Conservation (phyloP, 768 basidiomycete species). For the Trametes cingulata region DNA sequence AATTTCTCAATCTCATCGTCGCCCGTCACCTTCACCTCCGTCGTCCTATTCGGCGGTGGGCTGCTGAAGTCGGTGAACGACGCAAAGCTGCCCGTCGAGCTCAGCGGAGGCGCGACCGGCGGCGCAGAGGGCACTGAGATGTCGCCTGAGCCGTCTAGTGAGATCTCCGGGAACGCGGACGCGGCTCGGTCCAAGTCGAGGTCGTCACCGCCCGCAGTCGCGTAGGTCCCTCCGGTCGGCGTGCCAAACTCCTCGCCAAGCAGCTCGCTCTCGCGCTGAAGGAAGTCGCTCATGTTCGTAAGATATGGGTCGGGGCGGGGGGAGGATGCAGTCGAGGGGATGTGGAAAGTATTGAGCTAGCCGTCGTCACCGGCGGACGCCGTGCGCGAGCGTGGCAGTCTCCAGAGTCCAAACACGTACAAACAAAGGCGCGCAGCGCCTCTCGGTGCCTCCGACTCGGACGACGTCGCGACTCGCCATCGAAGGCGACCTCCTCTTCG, state of each 20-base stretch:
- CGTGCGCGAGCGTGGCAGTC: slow-evolving; percentile 1
- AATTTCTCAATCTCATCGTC: slow-evolving; percentile 87
- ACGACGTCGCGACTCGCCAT: not conserved
- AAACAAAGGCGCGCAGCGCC: slow-evolving; percentile 6
- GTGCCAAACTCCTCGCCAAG: slow-evolving; percentile 36
- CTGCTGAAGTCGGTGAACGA: slow-evolving; percentile 68
- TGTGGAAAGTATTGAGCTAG: not conserved
- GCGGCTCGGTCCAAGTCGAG: slow-evolving; percentile 84
- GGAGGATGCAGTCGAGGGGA: not conserved
- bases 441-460: not conserved
- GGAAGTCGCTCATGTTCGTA: slow-evolving; percentile 36
- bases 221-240: slow-evolving; percentile 31
- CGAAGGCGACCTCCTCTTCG: not conserved
- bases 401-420: not conserved
- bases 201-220: slow-evolving; percentile 45
- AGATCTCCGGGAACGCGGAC: slow-evolving; percentile 83
- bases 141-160: slow-evolving; percentile 65
- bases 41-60: slow-evolving; percentile 40
- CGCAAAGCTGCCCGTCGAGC: slow-evolving; percentile 42
- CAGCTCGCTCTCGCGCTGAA: slow-evolving; percentile 37
- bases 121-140: slow-evolving; percentile 43
- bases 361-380: not conserved
- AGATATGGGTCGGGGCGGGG: not conserved
- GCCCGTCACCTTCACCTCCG: slow-evolving; percentile 79
- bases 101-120: slow-evolving; percentile 23